A percentile compares a stretch with the other conserved stretches of the same genome.
Evolutionary conservation across 148 eudicot genomes (phyloP).

Genomic region (Selenicereus undatus): DNA sequence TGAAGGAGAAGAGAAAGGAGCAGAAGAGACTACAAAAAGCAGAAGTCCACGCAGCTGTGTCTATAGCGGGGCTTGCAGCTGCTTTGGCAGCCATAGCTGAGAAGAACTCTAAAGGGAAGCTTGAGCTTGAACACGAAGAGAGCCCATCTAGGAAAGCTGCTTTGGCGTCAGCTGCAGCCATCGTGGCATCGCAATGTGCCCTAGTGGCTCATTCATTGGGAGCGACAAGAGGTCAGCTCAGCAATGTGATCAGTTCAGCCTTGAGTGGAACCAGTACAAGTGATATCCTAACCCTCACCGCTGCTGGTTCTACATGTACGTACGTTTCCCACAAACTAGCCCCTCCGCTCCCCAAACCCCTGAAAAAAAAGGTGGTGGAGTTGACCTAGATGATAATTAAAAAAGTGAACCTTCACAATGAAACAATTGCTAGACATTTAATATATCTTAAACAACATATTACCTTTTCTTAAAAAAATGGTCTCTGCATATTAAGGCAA

Average conservation of each 20-base stretch:
- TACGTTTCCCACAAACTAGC: neutral
- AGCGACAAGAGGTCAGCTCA: conserved; percentile 66
- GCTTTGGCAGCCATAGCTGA: conserved; percentile 90
- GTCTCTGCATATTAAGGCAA: neutral
- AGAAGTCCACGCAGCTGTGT: conserved; percentile 89
- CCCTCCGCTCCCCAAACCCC: neutral
- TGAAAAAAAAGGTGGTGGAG: neutral
- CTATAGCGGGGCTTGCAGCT: conserved; percentile 91
- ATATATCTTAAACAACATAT: no score
- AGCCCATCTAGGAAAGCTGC: conserved; percentile 48
- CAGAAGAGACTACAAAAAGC: conserved; percentile 76
- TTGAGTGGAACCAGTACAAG: conserved; percentile 59
- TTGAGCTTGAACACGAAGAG: conserved; percentile 9
- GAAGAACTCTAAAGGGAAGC: conserved; percentile 39
- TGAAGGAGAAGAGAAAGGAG: conserved; percentile 76
- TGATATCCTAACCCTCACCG: conserved; percentile 83
- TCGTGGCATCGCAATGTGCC: conserved; percentile 90
- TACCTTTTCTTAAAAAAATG: neutral
- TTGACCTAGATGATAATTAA: neutral
- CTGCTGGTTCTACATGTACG: conserved; percentile 90
- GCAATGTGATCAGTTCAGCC: conserved; percentile 64
- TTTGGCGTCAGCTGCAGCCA: conserved; percentile 76
- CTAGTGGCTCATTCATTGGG: conserved; percentile 79
- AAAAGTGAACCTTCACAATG: neutral
- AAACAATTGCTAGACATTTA: neutral